Evolutionary conservation across 2,329 filamentous ascomycete species (phyloP).

Genomic region (Colletotrichum limetticola): DNA sequence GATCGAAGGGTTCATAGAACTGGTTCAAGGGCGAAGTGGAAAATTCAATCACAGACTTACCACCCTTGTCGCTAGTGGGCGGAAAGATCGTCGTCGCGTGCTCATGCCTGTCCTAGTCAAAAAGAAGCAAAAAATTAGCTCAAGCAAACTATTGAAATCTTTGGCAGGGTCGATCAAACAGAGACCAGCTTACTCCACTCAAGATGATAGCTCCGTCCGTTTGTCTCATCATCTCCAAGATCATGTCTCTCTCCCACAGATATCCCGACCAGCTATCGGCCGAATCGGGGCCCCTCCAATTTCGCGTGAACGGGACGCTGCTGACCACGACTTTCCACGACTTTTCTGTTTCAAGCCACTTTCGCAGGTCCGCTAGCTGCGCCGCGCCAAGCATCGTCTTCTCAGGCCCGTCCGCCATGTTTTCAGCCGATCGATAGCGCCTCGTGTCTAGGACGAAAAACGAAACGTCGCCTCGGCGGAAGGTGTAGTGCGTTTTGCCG

Average conservation of each 20-base stretch:
- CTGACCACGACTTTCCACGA: slow-evolving; percentile 74
- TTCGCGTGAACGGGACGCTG: slow-evolving; percentile 76
- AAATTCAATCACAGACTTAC: slow-evolving; percentile 69
- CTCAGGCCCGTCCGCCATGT: slow-evolving; percentile 49
- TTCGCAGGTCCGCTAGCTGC: slow-evolving; percentile 68
- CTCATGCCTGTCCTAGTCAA: slow-evolving; percentile 66
- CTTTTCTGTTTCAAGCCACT: slow-evolving; percentile 56
- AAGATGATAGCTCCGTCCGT: slow-evolving; percentile 72
- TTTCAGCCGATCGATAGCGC: slow-evolving; percentile 59
- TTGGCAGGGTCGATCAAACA: not conserved
- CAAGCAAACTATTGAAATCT: not conserved
- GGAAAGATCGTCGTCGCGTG: slow-evolving; percentile 67
- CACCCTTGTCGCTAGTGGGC: slow-evolving; percentile 47
- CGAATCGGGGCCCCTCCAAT: slow-evolving; percentile 68
- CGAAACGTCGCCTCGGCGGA: slow-evolving; percentile 69
- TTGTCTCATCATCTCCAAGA: slow-evolving; percentile 74
- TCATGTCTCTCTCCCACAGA: slow-evolving; percentile 66
- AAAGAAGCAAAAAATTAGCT: slow-evolving; percentile 1
- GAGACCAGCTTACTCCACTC: slow-evolving; percentile 59
- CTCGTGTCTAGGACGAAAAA: slow-evolving; percentile 78
- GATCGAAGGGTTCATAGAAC: slow-evolving; percentile 71
- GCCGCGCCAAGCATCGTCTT: slow-evolving; percentile 69
- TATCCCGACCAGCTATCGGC: slow-evolving; percentile 77
- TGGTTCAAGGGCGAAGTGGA: slow-evolving; percentile 73
- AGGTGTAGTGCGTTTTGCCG: slow-evolving; percentile 72